Base-by-base conservation (phyloP, 2,329 filamentous ascomycete species). In the Ilyonectria mors-panacis region DNA sequence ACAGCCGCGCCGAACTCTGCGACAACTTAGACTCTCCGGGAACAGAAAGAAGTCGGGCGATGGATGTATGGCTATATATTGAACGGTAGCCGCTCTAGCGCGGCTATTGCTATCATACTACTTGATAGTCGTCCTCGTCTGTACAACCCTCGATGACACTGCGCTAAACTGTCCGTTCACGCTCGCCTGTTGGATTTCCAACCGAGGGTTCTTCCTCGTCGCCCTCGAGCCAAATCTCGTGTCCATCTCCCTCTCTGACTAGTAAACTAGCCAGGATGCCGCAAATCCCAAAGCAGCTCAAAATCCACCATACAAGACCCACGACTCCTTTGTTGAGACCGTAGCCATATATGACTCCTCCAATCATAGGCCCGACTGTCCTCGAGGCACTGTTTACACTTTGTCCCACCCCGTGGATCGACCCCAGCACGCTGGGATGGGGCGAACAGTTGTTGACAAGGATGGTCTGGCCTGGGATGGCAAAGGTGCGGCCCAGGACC, bases 401-500 rank as follows among this genome's bases (percentile, higher is more conserved):
- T 79, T 91, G 89, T 0, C 83, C 86, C 6, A 88, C 65, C 1
- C 86, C 86, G 66, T 89, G 83, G 2, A 85, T 77, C 1, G 83
- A 84, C 0, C 84, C 83, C 30, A 86, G 72, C 3, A 85, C 82
- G 58, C 82, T 84, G 2, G 83, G 84, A 60, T 86, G 83, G 15
- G 84, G 84, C 44, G 82, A 82, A 68, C 82, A 84, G 73, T 85
- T 85, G 65, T 86, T 86, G 33, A 85, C 77, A 3, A 86, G 76
- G 30, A 86, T 85, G 2, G 80, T 82, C 73, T 83, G 82, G 17
- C 78, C 82, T 0, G 85, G 85, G 2, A 85, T 76, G 6, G 83
- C 83, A 74, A 93, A 93, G 0, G 91, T 93, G 37, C 92, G 85
- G 0, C 89, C 91, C 2, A 89, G 81, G 9, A 93, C 91, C 71